Base-by-base conservation (phyloP, 768 basidiomycete species). In the Mycena haematopus region DNA sequence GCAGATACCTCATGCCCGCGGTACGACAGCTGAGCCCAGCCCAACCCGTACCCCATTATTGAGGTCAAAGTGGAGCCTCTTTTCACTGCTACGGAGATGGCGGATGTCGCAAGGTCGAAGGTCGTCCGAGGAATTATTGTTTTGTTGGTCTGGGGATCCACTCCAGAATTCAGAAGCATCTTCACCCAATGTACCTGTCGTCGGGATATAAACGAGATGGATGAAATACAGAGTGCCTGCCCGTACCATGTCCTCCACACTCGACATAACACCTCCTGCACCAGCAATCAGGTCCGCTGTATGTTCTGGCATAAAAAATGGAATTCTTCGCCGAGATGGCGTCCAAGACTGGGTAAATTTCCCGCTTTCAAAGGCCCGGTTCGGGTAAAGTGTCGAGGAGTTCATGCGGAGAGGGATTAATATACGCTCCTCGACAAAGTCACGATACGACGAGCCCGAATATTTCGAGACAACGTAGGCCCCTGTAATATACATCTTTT, bases 221-320 rank as follows among this genome's bases (percentile, higher is more conserved):
- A 17, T 24, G 22, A 3, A 36, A 36, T 9, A 6, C 31, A 53
- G 10, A 31, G 31, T 8, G 63, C 4, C 38, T 10, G 31, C 10
- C 65, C 78, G 11, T 31, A 79, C 82, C 77, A 84, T 73, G 36
- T 84, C 82, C 19, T 74, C 59, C 0, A 72, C 74, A 25, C 63
- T 80, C 33, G 81, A 79, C 29, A 82, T 79, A n/a, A 83, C 45
- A 0, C 80, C 82, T 1, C 78, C 80, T 0, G 81, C 61, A 6
- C 81, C 82, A 5, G 79, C 76, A 15, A 68, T 64, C 17, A 74
- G 29, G 0, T 70, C 66, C 7, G 58, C 67, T 6, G 35, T 59
- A 0, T 73, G 65, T 51, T 77, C 75, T 19, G 56, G 52, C 50
- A 59, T 58, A 49, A 60, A 65, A 35, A 62, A 60, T 13, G 64